Conservation (phyloP, 2,329 filamentous ascomycete genomes). For the Arachnomyces sp. region DNA sequence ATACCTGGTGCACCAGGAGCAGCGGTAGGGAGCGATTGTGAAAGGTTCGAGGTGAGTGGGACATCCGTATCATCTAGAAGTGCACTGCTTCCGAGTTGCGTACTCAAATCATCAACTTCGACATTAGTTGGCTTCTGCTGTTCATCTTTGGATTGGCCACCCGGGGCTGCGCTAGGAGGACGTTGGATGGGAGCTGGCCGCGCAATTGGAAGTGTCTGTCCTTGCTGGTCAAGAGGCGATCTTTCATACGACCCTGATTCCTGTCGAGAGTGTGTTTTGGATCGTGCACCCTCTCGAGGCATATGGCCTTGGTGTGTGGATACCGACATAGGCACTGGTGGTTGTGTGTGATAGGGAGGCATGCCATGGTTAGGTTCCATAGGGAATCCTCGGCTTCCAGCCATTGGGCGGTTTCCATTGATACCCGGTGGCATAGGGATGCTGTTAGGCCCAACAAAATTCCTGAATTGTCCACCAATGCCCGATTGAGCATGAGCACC, state of each 20-base stretch:
- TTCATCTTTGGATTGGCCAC: conserved; percentile 36
- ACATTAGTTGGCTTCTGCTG: conserved; percentile 35
- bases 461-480: conserved; percentile 48
- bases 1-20: conserved; percentile 44
- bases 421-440: conserved; percentile 52
- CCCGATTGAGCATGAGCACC: conserved; percentile 45
- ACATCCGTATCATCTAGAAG: conserved; percentile 69
- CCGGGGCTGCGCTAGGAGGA: conserved; percentile 62
- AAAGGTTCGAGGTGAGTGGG: conserved; percentile 46
- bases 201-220: conserved; percentile 63
- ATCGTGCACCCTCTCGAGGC: conserved; percentile 30
- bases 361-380: conserved; percentile 38
- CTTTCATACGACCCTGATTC: conserved; percentile 57
- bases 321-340: conserved; percentile 32
- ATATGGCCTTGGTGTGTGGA: conserved; percentile 21
- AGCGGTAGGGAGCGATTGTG: conserved; percentile 31
- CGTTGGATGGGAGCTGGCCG: conserved; percentile 81
- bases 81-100: conserved; percentile 83
- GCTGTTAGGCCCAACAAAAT: conserved; percentile 43
- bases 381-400: conserved; percentile 47
- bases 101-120: conserved; percentile 63
- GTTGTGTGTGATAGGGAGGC: conserved; percentile 35
- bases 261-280: conserved; percentile 63
- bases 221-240: conserved; percentile 50
- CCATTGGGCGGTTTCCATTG: conserved; percentile 52